Evolutionary conservation across 1,139 yeast species (phyloP), one percentile per base, ranked within the genome.

Genomic region (Protomyces lactucae-debilis): DNA sequence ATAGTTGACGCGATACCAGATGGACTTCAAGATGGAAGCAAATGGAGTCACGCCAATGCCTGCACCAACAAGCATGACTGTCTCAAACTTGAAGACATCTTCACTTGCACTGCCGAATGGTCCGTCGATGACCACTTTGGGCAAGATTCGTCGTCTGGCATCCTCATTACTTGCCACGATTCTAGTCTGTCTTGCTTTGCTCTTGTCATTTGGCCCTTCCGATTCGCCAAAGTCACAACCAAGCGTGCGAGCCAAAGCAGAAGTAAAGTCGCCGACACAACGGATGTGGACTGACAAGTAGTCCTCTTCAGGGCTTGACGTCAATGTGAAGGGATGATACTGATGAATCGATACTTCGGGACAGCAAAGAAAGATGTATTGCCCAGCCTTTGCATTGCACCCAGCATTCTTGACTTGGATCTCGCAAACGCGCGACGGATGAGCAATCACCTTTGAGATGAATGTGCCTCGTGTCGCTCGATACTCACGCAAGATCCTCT

Each of bases 31-130:
- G 32, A 61, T 61, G 16, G 59, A 52, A 25, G 65, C 65, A 36
- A 61, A 61, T 3, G 65, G 65, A 12, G 65, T 61, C 40, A 61
- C 65, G 25, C 65, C 65, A 28, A 61, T 61, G 5, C 65, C 65
- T 23, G 65, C 65, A 16, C 65, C 65, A n/a, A 61, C 65, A 28
- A 61, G 65, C 61, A 61, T 51, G 53, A 45, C 65, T 4, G 54
- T 23, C 32, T 61, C 65, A 53, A 52, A 61, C 16, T 61, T 61
- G 61, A 61, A 61, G 52, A 61, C 65, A 40, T 61, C 65, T 46
- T 61, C 65, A 10, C 57, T 51, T 6, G 65, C 61, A 18, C 45
- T 35, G 8, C 65, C 65, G 39, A 61, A 61, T 8, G 65, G 65
- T 21, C 65, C 65, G 23, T 61, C 65, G 16, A 61, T 16, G 61